phyloP scores from a whole-genome alignment of 2,329 filamentous ascomycete genomes.

The Trichoderma semiorbis region DNA sequence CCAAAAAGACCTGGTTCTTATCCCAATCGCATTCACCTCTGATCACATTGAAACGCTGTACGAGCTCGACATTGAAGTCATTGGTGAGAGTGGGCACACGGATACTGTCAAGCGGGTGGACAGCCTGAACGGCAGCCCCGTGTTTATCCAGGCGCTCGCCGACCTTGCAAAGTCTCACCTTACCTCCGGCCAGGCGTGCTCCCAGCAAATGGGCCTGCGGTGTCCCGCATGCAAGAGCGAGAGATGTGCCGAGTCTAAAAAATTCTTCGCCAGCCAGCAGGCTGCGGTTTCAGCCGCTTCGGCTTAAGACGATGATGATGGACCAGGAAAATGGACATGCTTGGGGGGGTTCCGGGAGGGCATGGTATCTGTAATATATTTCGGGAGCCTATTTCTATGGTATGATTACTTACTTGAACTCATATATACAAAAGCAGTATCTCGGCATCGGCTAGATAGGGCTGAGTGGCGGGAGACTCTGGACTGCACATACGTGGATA shows the following conservation, averaged over 20 bases:
- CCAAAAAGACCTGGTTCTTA: constrained; percentile 83
- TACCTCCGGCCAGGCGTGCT: constrained; percentile 63
- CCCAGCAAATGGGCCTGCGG: constrained; percentile 80
- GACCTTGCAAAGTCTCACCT: constrained; percentile 82
- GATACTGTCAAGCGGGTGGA: constrained; percentile 87
- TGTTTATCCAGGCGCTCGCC: constrained; percentile 87
- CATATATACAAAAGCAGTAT: not conserved
- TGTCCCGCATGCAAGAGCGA: constrained; percentile 94
- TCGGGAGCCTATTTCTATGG: not conserved
- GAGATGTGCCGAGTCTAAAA: constrained; percentile 74
- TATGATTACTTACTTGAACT: not conserved
- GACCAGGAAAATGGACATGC: not conserved
- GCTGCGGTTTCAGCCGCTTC: constrained; percentile 14
- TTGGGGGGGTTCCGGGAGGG: not conserved
- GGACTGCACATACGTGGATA: not conserved
- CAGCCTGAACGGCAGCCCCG: constrained; percentile 82
- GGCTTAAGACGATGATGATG: not conserved
- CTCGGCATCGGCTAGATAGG: not conserved
- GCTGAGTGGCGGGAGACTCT: not conserved
- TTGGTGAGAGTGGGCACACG: constrained; percentile 74
- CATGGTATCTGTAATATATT: not conserved
- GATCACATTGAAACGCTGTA: constrained; percentile 98
- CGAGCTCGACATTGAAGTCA: constrained; percentile 92
- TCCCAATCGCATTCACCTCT: constrained; percentile 97
- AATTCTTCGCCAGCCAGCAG: constrained; percentile 55